Evolutionary conservation across 2,329 filamentous ascomycete species (phyloP).

Genomic region (Penicillium sp.): DNA sequence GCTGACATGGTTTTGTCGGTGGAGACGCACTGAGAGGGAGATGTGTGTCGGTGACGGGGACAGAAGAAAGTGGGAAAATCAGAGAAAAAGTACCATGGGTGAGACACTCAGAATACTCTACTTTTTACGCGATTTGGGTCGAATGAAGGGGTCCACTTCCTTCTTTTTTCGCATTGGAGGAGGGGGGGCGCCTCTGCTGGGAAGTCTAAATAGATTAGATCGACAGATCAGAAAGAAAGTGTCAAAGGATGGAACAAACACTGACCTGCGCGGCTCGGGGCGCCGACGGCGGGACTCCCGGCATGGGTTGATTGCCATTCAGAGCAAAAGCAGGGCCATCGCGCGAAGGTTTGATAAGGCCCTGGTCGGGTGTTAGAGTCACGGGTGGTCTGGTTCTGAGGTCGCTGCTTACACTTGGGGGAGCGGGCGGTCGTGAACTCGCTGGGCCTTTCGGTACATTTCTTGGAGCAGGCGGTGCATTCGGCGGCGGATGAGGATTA

Average conservation of each 20-base stretch:
- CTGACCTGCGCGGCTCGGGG: slow-evolving; percentile 22
- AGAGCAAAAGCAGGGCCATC: slow-evolving; percentile 33
- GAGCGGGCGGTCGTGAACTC: slow-evolving; percentile 14
- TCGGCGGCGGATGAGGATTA: slow-evolving; percentile 21
- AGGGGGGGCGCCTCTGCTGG: slow-evolving; percentile 26
- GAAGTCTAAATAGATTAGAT: slow-evolving; percentile 17
- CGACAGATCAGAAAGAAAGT: slow-evolving; percentile 1
- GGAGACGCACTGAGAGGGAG: neutral
- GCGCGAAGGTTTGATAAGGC: slow-evolving; percentile 41
- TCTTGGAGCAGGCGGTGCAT: neutral
- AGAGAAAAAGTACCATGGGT: too few relatives aligned
- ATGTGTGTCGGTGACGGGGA: neutral
- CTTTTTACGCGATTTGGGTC: slow-evolving; percentile 37
- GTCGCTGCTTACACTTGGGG: slow-evolving; percentile 15
- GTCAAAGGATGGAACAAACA: neutral
- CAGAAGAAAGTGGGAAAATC: neutral
- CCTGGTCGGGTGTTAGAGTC: slow-evolving; percentile 29
- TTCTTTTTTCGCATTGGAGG: slow-evolving; percentile 40
- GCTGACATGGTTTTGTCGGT: neutral
- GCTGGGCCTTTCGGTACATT: slow-evolving; percentile 10
- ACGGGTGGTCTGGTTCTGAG: slow-evolving; percentile 8
- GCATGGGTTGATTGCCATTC: slow-evolving; percentile 17
- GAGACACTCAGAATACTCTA: neutral
- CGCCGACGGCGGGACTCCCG: slow-evolving; percentile 14
- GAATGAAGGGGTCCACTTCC: slow-evolving; percentile 41